Evolutionary conservation across 441 rosid genomes (phyloP).

Genomic region (Populus hybrid): DNA sequence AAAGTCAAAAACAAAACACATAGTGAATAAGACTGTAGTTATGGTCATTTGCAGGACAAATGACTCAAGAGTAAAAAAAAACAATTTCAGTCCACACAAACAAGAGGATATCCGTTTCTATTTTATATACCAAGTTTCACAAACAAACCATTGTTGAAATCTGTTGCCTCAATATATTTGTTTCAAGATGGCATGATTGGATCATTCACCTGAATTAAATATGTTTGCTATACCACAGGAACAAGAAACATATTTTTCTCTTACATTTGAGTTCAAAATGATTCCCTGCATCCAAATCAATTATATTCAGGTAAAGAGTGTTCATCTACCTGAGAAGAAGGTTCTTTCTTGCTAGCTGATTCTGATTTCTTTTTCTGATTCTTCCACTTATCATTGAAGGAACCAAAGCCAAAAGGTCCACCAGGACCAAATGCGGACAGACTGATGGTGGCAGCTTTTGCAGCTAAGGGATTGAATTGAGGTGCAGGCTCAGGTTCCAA

Average conservation of each 20-base stretch:
- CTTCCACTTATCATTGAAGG: constrained; percentile 50
- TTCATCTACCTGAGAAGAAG: constrained; percentile 45
- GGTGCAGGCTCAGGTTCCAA: constrained; percentile 35
- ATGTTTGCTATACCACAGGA: not conserved
- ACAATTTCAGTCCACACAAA: not conserved
- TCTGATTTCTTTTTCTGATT: constrained; percentile 47
- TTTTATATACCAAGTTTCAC: not conserved
- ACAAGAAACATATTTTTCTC: not conserved
- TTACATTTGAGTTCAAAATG: not conserved
- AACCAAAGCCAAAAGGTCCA: constrained; percentile 62
- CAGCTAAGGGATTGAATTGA: constrained; percentile 53
- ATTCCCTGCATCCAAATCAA: not conserved
- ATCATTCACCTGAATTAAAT: not conserved
- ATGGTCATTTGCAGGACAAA: not conserved
- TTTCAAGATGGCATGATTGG: not conserved
- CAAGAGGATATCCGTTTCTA: not conserved
- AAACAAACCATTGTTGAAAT: not conserved
- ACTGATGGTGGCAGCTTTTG: constrained; percentile 57
- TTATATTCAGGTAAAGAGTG: not conserved
- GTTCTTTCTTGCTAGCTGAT: constrained; percentile 33
- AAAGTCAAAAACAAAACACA: not conserved
- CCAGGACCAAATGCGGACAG: constrained; percentile 57
- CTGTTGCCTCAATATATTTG: not conserved
- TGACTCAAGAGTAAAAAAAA: too few relatives aligned
- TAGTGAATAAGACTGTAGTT: not conserved